Evolutionary conservation across 768 basidiomycete genomes (phyloP), one percentile per base, ranked within the genome.

Genomic region (Leccinum boreale): DNA sequence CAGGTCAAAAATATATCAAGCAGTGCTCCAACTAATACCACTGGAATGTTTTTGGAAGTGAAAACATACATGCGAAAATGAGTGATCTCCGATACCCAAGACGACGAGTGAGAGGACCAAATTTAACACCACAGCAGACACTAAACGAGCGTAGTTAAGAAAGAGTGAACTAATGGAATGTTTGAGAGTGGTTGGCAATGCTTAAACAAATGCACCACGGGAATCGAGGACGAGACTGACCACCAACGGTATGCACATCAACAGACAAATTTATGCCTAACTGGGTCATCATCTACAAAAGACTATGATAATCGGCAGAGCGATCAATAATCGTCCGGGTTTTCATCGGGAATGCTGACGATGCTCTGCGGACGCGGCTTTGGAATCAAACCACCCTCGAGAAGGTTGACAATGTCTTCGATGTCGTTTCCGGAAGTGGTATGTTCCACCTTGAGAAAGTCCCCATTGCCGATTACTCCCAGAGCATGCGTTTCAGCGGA

Each of bases 341-440:
- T 75, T 50, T 83, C 81, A 59, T 82, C 82, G 50, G 82, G 81
- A 59, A 84, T 82, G 69, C 73, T 78, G 50, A 70, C 68, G 52
- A 79, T 77, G 69, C 75, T 80, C 56, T 72, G 71, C 21, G 76
- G 75, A 52, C 74, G 75, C 11, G 73, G 65, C 61, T 79, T 81
- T 47, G 73, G 64, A 1, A 77, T 66, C 11, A 63, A 46, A 24
- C 52, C 31, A 3, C 67, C 61, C 72, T 90, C 85, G 12, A 90
- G 81, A 62, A 89, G 77, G 63, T 79, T 83, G 59, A 90, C 83
- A 53, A 89, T 83, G 55, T 83, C 82, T 69, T 84, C 88, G 29
- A 86, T 75, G 29, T 86, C 82, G 54, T 75, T 69, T 15, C 68
- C 77, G 14, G 50, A 29, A 19, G 50, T n/a, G 28, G 23, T 4